Evolutionary conservation across 2,329 filamentous ascomycete species (phyloP), one percentile per base, ranked within the genome.

Genomic region (Coleophoma eucalyptorum): DNA sequence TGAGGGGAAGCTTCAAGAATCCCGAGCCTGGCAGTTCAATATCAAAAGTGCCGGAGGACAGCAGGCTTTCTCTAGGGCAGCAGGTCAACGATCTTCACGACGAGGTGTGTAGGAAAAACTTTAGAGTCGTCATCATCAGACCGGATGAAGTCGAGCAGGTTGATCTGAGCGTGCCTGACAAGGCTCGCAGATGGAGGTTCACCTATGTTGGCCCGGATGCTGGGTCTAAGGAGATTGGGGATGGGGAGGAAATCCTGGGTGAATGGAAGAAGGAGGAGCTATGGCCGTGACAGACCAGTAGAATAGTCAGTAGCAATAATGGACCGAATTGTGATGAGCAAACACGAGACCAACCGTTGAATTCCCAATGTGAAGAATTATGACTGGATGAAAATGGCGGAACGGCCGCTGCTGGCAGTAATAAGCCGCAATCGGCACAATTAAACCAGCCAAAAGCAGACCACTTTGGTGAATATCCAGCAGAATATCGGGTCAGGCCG

Each of bases 71-170:
- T 3, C 64, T 81, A 18, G 83, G 82, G 0, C 83, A 87, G 66
- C 84, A 83, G 67, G 84, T 94, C 19, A 50, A 73, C 3, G 69
- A 68, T 26, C 63, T 81, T 15, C 69, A 89, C 42, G 90, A 97
- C 60, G 61, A 72, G 11, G 67, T 81, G 52, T 83, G 84, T 13
- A 74, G 84, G 57, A 72, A 72, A 60, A 84, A 89, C 65, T 89
- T 89, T 65, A 73, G 93, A 48, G 89, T 96, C 0, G 89, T 96
- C 3, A 84, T 94, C 64, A 94, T 99, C 65, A 83, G 85, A 45
- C 85, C 96, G 0, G 78, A 83, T 47, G 78, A 81, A 55, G 81
- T 90, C 13, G 84, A 89, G 65, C 72, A 75, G 56, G 68, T 84
- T 20, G 83, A 89, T 66, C 64, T 89, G 21, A 79, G 72, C 51